Conservation (phyloP, 805 yeast species). For the Cyberlindnera americana region DNA sequence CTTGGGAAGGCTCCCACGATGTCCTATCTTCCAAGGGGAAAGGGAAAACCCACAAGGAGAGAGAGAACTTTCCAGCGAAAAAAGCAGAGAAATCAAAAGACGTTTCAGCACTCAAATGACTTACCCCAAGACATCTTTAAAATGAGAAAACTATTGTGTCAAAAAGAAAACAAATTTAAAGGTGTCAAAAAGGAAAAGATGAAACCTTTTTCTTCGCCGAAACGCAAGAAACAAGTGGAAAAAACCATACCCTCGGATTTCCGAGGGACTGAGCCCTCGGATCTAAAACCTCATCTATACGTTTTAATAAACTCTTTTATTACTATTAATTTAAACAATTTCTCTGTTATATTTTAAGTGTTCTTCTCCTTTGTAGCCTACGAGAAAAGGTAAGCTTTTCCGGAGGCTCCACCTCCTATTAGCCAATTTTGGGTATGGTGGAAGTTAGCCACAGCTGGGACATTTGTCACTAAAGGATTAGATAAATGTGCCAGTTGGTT, state of each 20-base stretch:
- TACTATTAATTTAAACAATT: background rate
- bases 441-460: slow-evolving; percentile 84
- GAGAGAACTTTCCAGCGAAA: no score
- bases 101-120: background rate
- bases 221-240: no score
- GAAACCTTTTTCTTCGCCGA: background rate
- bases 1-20: no score
- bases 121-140: slow-evolving; percentile 12
- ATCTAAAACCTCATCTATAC: no score
- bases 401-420: slow-evolving; percentile 93
- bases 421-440: slow-evolving; percentile 89
- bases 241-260: no score
- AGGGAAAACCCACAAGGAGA: background rate
- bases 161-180: no score
- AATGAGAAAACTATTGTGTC: no score
- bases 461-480: slow-evolving; percentile 68
- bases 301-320: no score
- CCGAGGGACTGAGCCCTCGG: no score
- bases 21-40: no score
- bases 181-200: background rate
- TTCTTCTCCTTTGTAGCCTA: no score
- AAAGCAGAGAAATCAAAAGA: no score
- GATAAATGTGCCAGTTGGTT: slow-evolving; percentile 72
- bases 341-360: background rate
- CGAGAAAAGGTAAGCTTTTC: slow-evolving; percentile 67